phyloP scores from a whole-genome alignment of 2,329 filamentous ascomycete genomes.

The Alternaria sp. region DNA sequence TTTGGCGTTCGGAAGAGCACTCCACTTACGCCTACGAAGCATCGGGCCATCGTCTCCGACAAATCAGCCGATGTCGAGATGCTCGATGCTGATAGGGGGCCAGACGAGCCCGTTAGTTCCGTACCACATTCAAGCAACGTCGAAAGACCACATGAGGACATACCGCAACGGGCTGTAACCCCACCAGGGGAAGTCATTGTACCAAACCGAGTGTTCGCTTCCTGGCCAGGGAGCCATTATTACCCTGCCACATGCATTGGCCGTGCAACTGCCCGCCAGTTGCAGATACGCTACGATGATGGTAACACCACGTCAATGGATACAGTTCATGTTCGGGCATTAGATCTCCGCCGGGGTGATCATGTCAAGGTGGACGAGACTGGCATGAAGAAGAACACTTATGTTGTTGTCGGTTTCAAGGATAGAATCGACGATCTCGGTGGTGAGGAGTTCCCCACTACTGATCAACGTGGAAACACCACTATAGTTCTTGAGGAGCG shows the following conservation, averaged over 20 bases:
- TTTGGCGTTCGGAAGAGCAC: conserved; percentile 12
- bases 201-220: conserved; percentile 65
- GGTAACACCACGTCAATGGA: conserved; percentile 55
- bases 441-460: conserved; percentile 45
- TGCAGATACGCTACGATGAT: conserved; percentile 60
- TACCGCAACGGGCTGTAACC: conserved; percentile 22
- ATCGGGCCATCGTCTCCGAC: neutral
- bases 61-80: conserved; percentile 30
- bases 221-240: conserved; percentile 66
- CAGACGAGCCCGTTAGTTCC: conserved; percentile 33
- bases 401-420: conserved; percentile 56
- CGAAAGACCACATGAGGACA: conserved; percentile 8
- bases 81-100: conserved; percentile 25
- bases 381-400: conserved; percentile 57
- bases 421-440: conserved; percentile 41
- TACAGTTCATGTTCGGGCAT: conserved; percentile 48
- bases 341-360: conserved; percentile 57
- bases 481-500: conserved; percentile 54
- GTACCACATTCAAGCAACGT: conserved; percentile 20
- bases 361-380: conserved; percentile 57
- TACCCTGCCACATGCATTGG: conserved; percentile 69
- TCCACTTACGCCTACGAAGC: conserved; percentile 24
- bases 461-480: conserved; percentile 54
- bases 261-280: conserved; percentile 53
- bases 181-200: conserved; percentile 45